Percentiles rank a stretch among this genome's conserved stretches.
phyloP scores from a whole-genome alignment of 257 asterid species.

The Scutellaria baicalensis region DNA sequence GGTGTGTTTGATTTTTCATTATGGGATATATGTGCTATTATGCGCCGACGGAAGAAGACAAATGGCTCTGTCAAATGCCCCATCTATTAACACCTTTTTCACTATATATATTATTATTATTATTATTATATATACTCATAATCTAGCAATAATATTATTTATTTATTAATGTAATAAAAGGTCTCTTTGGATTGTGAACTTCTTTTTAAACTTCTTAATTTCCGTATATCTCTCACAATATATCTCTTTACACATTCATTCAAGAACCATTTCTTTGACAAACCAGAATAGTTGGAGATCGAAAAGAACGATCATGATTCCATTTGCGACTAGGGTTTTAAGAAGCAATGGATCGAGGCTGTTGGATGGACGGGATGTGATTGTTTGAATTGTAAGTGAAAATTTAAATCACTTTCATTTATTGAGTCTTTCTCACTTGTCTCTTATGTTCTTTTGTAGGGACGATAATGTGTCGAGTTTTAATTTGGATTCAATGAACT shows the following conservation, averaged over 20 bases:
- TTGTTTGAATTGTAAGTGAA: background rate
- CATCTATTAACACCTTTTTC: background rate
- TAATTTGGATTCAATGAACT: too few species aligned
- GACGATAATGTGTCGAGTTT: too few species aligned
- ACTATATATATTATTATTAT: too few species aligned
- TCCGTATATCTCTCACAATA: background rate
- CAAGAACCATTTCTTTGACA: too few species aligned
- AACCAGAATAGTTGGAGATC: too few species aligned
- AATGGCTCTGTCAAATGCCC: background rate
- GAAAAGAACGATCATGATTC: background rate
- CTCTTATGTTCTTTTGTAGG: too few species aligned
- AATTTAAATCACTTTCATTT: background rate
- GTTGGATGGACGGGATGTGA: background rate
- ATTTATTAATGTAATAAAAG: too few species aligned
- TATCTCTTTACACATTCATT: background rate
- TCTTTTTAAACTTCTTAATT: too few species aligned
- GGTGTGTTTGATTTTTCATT: background rate
- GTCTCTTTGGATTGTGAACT: too few species aligned
- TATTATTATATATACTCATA: too few species aligned
- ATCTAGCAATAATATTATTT: too few species aligned
- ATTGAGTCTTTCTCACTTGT: too few species aligned
- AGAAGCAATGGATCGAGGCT: background rate
- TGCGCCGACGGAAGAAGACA: slow-evolving; percentile 26
- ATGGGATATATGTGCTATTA: background rate
- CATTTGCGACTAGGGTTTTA: background rate